Evolutionary conservation across 2,329 filamentous ascomycete genomes (phyloP), one percentile per base, ranked within the genome.

Genomic region (Phaeosphaeriaceae sp.): DNA sequence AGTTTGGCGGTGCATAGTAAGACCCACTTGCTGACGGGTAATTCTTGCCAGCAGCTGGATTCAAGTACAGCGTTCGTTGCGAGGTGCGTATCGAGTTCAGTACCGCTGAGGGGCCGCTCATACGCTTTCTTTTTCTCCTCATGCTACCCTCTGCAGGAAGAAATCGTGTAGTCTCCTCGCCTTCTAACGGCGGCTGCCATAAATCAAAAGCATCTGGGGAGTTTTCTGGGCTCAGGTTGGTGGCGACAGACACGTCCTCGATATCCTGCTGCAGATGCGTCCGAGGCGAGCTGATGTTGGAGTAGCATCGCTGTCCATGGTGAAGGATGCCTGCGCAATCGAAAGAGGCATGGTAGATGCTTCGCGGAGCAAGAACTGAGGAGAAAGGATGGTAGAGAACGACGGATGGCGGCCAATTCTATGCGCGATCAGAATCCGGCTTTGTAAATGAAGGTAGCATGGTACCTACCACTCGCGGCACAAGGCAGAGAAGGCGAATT

Each of bases 31-130:
- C 25, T 10, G 69, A 69, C 13, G 63, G 45, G 53, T 68, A 60
- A 3, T 25, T 53, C 41, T 65, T 67, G 10, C 57, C 52, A 10
- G 27, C 7, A 2, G 36, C 50, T 7, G 56, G n/a, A 3, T 48
- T 53, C 13, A 55, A 48, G 49, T 75, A 76, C 15, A 74, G 53
- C 13, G 58, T 36, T 41, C 62, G 66, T 40, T 58, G 59, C 2
- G 58, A 50, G 13, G 57, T 51, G 6, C 61, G 57, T 9, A 72
- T 68, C 1, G 66, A 57, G 24, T 63, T 55, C n/a, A 74, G 51
- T 7, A 75, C 53, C 27, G 42, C 51, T n/a, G 48, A 56, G 45
- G 71, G 61, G 27, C 59, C 67, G 55, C 67, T 74, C 33, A 46
- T 51, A 17, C 69, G 67, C 40, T 42, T 54, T 19, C 62, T 61